These are phyloP conservation scores for Neoboletus brunneissimus DNA, from an alignment of 768 basidiomycete genomes.

Conservation along the genomic window DNA sequence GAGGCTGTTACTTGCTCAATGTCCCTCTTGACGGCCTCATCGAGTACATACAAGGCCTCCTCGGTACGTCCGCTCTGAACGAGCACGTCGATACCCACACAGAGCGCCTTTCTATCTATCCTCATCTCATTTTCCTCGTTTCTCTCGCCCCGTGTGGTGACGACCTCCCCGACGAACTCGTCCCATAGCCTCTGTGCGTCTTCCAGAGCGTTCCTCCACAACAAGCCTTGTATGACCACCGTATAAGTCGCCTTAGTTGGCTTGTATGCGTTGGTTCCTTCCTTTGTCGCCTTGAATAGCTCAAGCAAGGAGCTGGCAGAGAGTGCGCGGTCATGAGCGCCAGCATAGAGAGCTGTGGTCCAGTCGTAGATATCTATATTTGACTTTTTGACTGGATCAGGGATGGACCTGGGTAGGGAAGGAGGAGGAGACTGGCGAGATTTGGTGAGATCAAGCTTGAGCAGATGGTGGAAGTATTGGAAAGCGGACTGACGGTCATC, in stretches of 20 bases:
- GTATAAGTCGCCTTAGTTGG: conserved; percentile 51
- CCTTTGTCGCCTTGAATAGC: conserved; percentile 36
- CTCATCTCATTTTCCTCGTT: conserved; percentile 9
- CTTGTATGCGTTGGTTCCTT: conserved; percentile 29
- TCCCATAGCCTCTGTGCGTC: conserved; percentile 46
- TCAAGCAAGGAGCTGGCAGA: conserved; percentile 34
- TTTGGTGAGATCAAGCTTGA: conserved; percentile 23
- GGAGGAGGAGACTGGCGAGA: not conserved
- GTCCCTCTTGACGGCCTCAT: conserved; percentile 35
- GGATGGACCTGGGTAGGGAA: not conserved
- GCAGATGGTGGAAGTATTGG: conserved; percentile 43
- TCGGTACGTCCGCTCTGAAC: conserved; percentile 42
- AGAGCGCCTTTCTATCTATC: conserved; percentile 49
- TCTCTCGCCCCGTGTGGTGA: not conserved
- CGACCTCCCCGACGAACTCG: conserved; percentile 29
- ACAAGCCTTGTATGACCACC: conserved; percentile 51
- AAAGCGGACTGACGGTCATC: conserved; percentile 44
- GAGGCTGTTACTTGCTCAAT: not conserved
- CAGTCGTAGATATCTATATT: conserved; percentile 44
- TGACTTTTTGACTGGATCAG: conserved; percentile 18
- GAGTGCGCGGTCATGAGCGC: conserved; percentile 38
- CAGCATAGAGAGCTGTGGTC: conserved; percentile 46
- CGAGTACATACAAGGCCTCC: conserved; percentile 50
- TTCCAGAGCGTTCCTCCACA: conserved; percentile 39
- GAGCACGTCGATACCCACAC: conserved; percentile 49